These are phyloP conservation scores for Gonapodya prolifera DNA, from an alignment of 192 early-diverging fungal genomes.

Conservation along the genomic window DNA sequence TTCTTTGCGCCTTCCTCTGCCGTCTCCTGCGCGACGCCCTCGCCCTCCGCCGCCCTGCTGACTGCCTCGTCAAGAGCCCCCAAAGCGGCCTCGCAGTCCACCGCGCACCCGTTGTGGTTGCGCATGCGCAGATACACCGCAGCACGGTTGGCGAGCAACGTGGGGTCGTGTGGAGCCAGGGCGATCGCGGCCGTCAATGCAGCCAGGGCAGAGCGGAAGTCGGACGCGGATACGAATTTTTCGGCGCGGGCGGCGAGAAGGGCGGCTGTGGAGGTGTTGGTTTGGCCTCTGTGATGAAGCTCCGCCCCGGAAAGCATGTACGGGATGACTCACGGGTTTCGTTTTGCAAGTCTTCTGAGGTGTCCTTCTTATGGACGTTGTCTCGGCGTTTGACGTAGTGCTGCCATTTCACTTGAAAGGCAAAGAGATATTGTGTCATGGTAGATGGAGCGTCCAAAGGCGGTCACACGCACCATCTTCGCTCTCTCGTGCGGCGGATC, in stretches of 20 bases:
- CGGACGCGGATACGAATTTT: neutral
- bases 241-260: neutral
- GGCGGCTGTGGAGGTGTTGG: neutral
- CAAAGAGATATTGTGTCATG: neutral
- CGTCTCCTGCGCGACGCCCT: neutral
- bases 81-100: neutral
- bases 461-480: conserved; percentile 26
- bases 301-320: no score
- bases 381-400: neutral
- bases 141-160: neutral
- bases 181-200: neutral
- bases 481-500: conserved; percentile 36
- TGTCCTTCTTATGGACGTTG: neutral
- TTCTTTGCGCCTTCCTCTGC: neutral
- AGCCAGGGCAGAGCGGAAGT: neutral
- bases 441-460: neutral
- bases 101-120: neutral
- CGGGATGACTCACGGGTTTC: neutral
- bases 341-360: neutral
- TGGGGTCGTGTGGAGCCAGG: neutral
- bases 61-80: neutral
- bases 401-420: neutral
- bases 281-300: no score
- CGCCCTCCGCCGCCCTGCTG: neutral
- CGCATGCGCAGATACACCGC: neutral